Evolutionary conservation across 768 basidiomycete genomes (phyloP), one percentile per base, ranked within the genome.

Genomic region (Kwoniella sp.): DNA sequence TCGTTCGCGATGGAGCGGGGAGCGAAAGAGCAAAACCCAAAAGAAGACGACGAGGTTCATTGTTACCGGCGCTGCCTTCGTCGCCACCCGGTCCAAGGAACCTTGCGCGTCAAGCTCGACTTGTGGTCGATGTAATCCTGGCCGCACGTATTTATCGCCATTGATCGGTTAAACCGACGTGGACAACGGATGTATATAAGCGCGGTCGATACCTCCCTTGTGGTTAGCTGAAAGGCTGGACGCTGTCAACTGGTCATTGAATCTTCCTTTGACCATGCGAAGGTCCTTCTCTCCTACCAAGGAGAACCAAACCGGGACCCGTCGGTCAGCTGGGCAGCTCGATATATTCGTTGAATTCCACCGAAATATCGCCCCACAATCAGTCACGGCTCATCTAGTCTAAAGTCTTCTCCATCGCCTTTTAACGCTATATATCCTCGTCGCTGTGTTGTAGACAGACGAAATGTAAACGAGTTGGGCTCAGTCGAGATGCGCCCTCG

Each of bases 61-160:
- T 31, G 62, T 25, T 13, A 15, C 62, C 53, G 62, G 62, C 62
- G 62, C 54, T 63, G 62, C 62, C 51, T 34, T 38, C 30, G 29
- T 51, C 25, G 62, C 62, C 62, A 63, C 62, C 62, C 55, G 53
- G 54, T 29, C 25, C 26, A 29, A 30, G 50, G 25, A n/a, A n/a
- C n/a, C n/a, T n/a, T n/a, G n/a, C n/a, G n/a, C n/a, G n/a, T n/a
- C n/a, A 29, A 29, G 28, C 54, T 37, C 26, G 5, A 45, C 34
- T 51, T n/a, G n/a, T n/a, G n/a, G n/a, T n/a, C n/a, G n/a, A n/a
- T n/a, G 41, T 45, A 11, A 45, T 45, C 41, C n/a, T 45, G 41
- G 41, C 41, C n/a, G 41, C 41, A 23, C 51, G 51, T 30, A 52
- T 30, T 8, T 30, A 30, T 45, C 41, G 20, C 41, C 41, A n/a